Conservation (phyloP, 805 yeast genomes). For the Nakazawaea pomicola region DNA sequence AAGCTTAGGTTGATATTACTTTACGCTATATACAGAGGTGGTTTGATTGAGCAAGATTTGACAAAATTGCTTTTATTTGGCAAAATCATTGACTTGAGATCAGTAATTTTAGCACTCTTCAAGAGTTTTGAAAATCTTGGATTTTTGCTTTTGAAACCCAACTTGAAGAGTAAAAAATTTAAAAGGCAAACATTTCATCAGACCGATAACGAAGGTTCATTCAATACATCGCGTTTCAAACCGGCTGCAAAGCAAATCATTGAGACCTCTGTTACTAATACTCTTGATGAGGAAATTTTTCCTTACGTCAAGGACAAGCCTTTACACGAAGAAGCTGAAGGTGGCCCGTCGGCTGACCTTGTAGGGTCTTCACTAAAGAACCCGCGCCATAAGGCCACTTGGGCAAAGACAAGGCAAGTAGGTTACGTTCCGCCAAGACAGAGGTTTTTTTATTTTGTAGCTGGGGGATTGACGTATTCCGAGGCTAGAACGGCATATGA, state of each 20-base stretch:
- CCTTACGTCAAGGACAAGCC: constrained; percentile 79
- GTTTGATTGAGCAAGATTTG: constrained; percentile 70
- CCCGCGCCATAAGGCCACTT: constrained; percentile 67
- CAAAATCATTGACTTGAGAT: constrained; percentile 32
- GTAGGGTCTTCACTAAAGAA: constrained; percentile 53
- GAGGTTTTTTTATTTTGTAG: constrained; percentile 70
- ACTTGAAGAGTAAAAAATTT: constrained; percentile 36
- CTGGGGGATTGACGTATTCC: constrained; percentile 86
- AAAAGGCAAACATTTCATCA: constrained; percentile 50
- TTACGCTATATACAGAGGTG: constrained; percentile 79
- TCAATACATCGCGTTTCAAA: constrained; percentile 64
- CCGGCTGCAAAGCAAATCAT: constrained; percentile 65
- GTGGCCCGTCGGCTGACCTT: constrained; percentile 19
- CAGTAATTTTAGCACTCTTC: constrained; percentile 48
- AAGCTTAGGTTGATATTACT: constrained; percentile 69
- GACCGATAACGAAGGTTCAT: constrained; percentile 43
- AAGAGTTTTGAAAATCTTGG: constrained; percentile 45
- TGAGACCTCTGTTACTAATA: constrained; percentile 43
- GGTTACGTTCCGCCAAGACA: constrained; percentile 38
- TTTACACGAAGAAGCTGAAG: constrained; percentile 33
- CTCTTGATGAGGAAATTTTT: constrained; percentile 54
- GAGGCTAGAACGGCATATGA: constrained; percentile 78
- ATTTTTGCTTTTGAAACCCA: constrained; percentile 30
- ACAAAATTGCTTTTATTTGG: constrained; percentile 60
- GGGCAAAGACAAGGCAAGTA: constrained; percentile 46